Percentiles rank a stretch among this genome's conserved stretches.
These are phyloP conservation scores for Kondoa subrosea DNA, from an alignment of 768 basidiomycete genomes.

Conservation along the genomic window DNA sequence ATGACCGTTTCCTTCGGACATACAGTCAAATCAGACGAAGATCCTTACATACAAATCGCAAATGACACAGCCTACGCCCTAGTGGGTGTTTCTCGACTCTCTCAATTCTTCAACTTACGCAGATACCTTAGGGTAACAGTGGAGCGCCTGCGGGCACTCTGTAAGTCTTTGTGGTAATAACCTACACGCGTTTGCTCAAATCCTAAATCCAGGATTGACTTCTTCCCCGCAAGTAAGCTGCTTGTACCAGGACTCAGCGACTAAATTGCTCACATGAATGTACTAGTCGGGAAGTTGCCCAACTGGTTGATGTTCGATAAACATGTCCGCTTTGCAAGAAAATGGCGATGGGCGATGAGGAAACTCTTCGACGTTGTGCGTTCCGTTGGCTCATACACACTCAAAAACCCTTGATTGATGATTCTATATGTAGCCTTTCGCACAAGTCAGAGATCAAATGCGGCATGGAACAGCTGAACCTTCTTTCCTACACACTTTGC, in stretches of 20 bases:
- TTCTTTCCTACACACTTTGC: neutral
- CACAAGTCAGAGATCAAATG: neutral
- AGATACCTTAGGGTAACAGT: too few relatives aligned
- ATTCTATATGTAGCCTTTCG: too few relatives aligned
- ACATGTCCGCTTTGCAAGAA: slow-evolving; percentile 1
- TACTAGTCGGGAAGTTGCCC: neutral
- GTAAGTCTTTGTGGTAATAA: neutral
- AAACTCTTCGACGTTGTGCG: slow-evolving; percentile 4
- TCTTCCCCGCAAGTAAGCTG: neutral
- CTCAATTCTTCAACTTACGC: too few relatives aligned
- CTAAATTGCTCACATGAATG: too few relatives aligned
- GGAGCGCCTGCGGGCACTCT: neutral
- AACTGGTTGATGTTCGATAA: neutral
- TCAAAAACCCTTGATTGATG: too few relatives aligned
- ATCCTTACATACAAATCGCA: slow-evolving; percentile 7
- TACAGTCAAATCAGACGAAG: slow-evolving; percentile 3
- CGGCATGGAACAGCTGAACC: neutral
- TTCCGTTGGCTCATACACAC: too few relatives aligned
- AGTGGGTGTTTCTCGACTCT: too few relatives aligned
- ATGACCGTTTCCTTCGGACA: neutral
- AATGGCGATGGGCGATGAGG: neutral
- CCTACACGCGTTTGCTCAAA: neutral
- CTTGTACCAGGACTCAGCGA: too few relatives aligned
- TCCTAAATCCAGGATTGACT: neutral
- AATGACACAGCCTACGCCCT: slow-evolving; percentile 4